Conservation (phyloP, 192 early-diverging fungal species). For the Coemansia sp. region DNA sequence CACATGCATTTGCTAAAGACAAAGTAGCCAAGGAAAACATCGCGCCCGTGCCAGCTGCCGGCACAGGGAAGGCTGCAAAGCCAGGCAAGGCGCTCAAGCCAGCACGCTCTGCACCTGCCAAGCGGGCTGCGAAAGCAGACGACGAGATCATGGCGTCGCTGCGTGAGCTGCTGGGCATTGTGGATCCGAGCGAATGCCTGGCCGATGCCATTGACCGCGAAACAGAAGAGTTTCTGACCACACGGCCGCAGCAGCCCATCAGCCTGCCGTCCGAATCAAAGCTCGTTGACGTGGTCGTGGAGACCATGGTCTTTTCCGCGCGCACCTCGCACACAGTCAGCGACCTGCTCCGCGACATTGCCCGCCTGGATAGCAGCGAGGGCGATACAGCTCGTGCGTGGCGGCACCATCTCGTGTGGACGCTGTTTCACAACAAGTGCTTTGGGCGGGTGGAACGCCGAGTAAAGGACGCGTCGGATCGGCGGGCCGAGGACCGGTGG, state of each 20-base stretch:
- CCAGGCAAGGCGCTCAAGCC: conserved; percentile 1
- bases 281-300: conserved; percentile 41
- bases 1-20: no score
- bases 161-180: conserved; percentile 49
- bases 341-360: conserved; percentile 53
- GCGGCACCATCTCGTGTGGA: conserved; percentile 42
- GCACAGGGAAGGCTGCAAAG: conserved; percentile 8
- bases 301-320: conserved; percentile 55
- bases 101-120: no score
- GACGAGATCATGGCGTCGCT: conserved; percentile 49
- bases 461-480: conserved; percentile 54
- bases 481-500: conserved; percentile 53
- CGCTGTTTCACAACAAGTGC: conserved; percentile 45
- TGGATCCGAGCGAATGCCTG: conserved; percentile 51
- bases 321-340: conserved; percentile 55
- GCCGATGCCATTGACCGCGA: conserved; percentile 52
- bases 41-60: conserved; percentile 1
- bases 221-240: conserved; percentile 39
- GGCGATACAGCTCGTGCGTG: conserved; percentile 13
- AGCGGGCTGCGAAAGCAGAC: conserved; percentile 10
- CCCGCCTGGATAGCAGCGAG: conserved; percentile 20
- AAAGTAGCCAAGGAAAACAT: conserved; percentile 21
- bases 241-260: conserved; percentile 22
- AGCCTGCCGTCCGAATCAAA: conserved; percentile 13
- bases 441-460: conserved; percentile 56